Conservation (phyloP, 495 filamentous ascomycete genomes). For the Aspergillus mulundensis region DNA sequence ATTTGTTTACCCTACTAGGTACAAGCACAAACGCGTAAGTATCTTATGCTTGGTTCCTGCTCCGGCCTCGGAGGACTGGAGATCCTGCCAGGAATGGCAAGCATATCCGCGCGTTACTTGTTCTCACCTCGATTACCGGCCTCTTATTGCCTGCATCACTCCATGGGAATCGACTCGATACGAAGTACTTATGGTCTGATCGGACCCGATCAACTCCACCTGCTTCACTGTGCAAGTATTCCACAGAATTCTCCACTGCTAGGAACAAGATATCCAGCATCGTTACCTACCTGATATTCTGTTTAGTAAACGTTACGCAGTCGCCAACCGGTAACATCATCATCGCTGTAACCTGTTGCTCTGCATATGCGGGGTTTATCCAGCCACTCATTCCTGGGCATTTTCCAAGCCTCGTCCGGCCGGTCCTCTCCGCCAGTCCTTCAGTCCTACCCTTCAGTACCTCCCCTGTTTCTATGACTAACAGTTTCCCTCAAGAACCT, state of each 20-base stretch:
- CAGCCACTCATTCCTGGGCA: conserved; percentile 1
- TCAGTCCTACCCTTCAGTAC: not conserved
- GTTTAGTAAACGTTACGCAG: too few relatives aligned
- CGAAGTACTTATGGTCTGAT: not conserved
- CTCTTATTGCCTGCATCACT: not conserved
- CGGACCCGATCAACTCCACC: not conserved
- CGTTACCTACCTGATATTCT: not conserved
- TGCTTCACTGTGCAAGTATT: not conserved
- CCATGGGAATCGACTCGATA: not conserved
- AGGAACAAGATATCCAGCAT: not conserved
- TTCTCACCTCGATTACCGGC: not conserved
- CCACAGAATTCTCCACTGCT: not conserved
- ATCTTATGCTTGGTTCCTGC: too few relatives aligned
- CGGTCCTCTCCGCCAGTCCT: conserved; percentile 1
- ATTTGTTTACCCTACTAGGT: too few relatives aligned
- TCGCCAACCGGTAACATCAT: not conserved
- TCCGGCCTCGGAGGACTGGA: not conserved
- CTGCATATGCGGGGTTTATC: conserved; percentile 12
- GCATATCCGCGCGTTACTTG: not conserved
- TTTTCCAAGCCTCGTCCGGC: not conserved
- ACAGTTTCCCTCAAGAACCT: conserved; percentile 8
- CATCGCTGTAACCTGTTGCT: not conserved
- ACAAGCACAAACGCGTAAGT: too few relatives aligned
- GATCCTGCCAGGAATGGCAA: not conserved
- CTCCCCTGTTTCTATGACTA: conserved; percentile 13